Conservation (phyloP, 2,329 filamentous ascomycete species). For the Xylariaceae sp. region DNA sequence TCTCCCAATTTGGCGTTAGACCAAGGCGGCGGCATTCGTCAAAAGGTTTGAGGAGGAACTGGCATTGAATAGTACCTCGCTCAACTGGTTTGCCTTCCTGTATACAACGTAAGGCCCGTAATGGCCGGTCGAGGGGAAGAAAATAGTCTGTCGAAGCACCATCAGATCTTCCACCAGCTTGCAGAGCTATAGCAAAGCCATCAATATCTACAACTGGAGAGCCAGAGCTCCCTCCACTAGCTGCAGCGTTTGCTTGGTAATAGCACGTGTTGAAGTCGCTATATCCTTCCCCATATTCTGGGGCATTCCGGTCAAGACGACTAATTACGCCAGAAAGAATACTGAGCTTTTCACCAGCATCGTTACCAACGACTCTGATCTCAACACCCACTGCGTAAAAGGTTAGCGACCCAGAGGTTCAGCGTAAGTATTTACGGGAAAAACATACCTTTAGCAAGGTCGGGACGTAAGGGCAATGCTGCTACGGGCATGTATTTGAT, state of each 20-base stretch:
- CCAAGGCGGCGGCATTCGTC: constrained; percentile 93
- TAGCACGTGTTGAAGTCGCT: constrained; percentile 97
- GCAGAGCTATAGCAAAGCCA: constrained; percentile 86
- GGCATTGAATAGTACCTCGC: constrained; percentile 96
- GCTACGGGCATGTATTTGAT: constrained; percentile 97
- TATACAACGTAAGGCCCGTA: constrained; percentile 84
- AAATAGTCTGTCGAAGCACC: constrained; percentile 98
- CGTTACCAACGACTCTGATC: constrained; percentile 96
- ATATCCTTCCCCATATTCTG: constrained; percentile 96
- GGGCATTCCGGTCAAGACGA: constrained; percentile 91
- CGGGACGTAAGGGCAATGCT: constrained; percentile 78
- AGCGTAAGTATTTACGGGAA: not conserved
- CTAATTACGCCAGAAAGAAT: constrained; percentile 98
- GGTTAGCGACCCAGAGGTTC: constrained; percentile 6
- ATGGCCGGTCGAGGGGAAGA: constrained; percentile 85
- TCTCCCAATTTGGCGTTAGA: constrained; percentile 83
- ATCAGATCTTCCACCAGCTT: constrained; percentile 91
- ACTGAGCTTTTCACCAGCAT: constrained; percentile 97
- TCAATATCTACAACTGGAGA: constrained; percentile 97
- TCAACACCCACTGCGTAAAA: constrained; percentile 73
- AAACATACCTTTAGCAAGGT: constrained; percentile 69
- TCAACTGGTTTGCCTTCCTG: constrained; percentile 74
- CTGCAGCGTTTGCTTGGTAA: constrained; percentile 96
- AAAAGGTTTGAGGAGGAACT: constrained; percentile 96
- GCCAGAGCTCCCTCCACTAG: constrained; percentile 96